phyloP scores from a whole-genome alignment of 805 yeast genomes.

The Danielia oregonensis region DNA sequence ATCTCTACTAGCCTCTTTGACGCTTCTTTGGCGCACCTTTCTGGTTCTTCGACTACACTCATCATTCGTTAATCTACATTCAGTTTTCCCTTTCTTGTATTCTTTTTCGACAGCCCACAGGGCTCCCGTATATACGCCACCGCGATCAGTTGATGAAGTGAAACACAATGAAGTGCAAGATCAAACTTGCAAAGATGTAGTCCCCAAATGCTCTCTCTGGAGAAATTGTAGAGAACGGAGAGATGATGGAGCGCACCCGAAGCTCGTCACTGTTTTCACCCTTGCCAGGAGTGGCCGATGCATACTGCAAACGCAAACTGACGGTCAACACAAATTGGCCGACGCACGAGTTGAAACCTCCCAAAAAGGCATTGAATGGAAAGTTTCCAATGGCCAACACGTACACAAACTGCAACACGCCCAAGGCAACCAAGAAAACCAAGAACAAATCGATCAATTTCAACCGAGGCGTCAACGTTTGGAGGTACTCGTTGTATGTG shows the following conservation, averaged over 20 bases:
- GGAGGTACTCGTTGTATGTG: conserved; percentile 32
- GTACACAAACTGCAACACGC: conserved; percentile 74
- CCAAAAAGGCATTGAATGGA: conserved; percentile 96
- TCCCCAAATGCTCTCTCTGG: conserved; percentile 78
- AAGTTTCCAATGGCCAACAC: conserved; percentile 76
- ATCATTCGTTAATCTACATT: no score
- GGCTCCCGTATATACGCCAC: no score
- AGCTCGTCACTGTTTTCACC: conserved; percentile 1
- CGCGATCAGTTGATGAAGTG: conserved; percentile 75
- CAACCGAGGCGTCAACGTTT: conserved; percentile 42
- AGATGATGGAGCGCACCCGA: not conserved
- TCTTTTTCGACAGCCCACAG: no score
- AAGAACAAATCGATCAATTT: conserved; percentile 76
- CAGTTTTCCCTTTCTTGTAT: no score
- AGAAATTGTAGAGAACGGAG: conserved; percentile 14
- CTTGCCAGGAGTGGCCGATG: conserved; percentile 7
- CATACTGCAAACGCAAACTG: conserved; percentile 70
- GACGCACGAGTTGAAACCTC: conserved; percentile 88
- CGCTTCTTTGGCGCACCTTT: no score
- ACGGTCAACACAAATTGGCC: conserved; percentile 93
- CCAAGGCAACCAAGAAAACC: conserved; percentile 68
- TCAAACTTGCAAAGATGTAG: conserved; percentile 78
- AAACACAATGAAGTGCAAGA: conserved; percentile 81
- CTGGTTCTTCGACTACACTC: no score
- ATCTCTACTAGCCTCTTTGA: no score